Percentiles rank a stretch among this genome's conserved stretches.
phyloP scores from a whole-genome alignment of 2,329 filamentous ascomycete species.

The Biscogniauxia mediterranea region DNA sequence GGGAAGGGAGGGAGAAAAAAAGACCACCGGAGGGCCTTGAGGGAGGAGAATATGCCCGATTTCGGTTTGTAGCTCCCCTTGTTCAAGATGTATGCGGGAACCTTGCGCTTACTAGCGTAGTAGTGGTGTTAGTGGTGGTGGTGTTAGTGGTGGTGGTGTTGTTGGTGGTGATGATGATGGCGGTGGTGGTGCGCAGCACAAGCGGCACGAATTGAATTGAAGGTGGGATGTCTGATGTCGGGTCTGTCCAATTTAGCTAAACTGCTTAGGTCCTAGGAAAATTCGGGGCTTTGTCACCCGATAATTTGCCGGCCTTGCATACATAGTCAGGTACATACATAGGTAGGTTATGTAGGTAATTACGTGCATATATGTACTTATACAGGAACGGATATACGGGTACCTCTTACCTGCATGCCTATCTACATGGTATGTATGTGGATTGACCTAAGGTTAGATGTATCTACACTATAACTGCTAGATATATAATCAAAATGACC shows the following conservation, averaged over 20 bases:
- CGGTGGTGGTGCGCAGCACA: not conserved
- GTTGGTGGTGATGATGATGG: too few relatives aligned
- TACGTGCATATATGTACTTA: not conserved
- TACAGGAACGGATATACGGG: not conserved
- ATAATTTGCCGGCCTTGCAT: constrained; percentile 10
- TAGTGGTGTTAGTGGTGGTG: not conserved
- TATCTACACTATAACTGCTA: too few relatives aligned
- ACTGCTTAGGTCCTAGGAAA: constrained; percentile 2
- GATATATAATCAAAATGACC: too few relatives aligned
- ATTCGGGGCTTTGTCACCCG: constrained; percentile 15
- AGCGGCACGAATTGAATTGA: not conserved
- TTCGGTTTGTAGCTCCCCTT: too few relatives aligned
- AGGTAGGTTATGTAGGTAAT: not conserved
- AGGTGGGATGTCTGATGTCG: constrained; percentile 15
- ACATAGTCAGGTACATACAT: not conserved
- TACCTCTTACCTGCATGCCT: not conserved
- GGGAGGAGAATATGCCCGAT: too few relatives aligned
- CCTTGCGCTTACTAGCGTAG: constrained; percentile 1
- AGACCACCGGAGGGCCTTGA: too few relatives aligned
- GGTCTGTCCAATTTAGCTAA: not conserved
- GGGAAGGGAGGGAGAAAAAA: too few relatives aligned
- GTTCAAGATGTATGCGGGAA: not conserved
- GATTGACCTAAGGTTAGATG: too few relatives aligned
- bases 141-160: too few relatives aligned
- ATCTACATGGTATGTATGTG: too few relatives aligned